Conservation (phyloP, 495 filamentous ascomycete genomes). For the Poronia punctata region DNA sequence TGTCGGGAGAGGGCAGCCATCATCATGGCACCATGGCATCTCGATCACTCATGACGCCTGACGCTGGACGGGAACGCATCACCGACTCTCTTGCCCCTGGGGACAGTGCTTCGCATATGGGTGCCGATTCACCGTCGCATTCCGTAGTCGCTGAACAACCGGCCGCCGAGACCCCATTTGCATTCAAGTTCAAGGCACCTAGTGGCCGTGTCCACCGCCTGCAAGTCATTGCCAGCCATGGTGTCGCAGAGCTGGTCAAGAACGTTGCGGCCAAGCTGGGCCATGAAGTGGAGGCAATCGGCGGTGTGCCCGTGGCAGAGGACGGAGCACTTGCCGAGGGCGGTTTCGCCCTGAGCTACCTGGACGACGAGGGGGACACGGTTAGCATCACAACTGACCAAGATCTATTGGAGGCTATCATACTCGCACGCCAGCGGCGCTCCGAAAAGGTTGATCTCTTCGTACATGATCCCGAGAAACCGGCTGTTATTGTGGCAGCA, state of each 20-base stretch:
- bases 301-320: slow-evolving; percentile 65
- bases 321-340: slow-evolving; percentile 71
- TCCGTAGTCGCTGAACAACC: slow-evolving; percentile 50
- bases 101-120: slow-evolving; percentile 91
- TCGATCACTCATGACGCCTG: slow-evolving; percentile 71
- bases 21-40: slow-evolving; percentile 48
- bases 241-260: slow-evolving; percentile 72
- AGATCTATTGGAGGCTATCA: slow-evolving; percentile 85
- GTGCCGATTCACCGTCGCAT: slow-evolving; percentile 64
- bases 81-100: slow-evolving; percentile 81
- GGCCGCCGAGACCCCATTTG: slow-evolving; percentile 69
- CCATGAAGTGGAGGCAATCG: slow-evolving; percentile 76
- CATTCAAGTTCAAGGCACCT: slow-evolving; percentile 99
- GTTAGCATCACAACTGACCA: slow-evolving; percentile 96
- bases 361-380: slow-evolving; percentile 95
- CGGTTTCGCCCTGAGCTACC: slow-evolving; percentile 92
- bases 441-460: slow-evolving; percentile 95
- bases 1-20: slow-evolving; percentile 80
- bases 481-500: slow-evolving; percentile 60
- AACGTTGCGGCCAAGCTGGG: slow-evolving; percentile 83
- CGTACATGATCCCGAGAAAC: slow-evolving; percentile 86
- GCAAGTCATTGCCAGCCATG: slow-evolving; percentile 72
- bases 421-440: slow-evolving; percentile 64
- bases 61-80: slow-evolving; percentile 50
- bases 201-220: slow-evolving; percentile 91